phyloP scores from a whole-genome alignment of 352 stramenopile genomes.

The Plasmopara halstedii region DNA sequence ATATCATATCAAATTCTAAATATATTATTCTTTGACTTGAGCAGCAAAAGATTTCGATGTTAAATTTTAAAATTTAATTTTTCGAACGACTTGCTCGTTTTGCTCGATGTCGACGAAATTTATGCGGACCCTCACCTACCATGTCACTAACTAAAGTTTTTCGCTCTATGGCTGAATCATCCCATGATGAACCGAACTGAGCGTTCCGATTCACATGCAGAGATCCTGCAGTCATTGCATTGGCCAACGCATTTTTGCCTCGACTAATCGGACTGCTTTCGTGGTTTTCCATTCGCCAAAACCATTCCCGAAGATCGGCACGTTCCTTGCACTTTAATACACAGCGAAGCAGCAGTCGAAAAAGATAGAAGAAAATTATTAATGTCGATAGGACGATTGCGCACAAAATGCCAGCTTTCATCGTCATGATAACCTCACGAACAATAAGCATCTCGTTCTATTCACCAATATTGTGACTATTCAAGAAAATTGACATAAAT shows the following conservation, averaged over 20 bases:
- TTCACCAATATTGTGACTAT: slow-evolving; percentile 1
- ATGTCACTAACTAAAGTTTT: slow-evolving; percentile 71
- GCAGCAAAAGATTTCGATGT: neutral
- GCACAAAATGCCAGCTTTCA: slow-evolving; percentile 77
- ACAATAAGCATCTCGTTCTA: slow-evolving; percentile 77
- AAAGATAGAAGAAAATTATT: slow-evolving; percentile 69
- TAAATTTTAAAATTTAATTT: slow-evolving; percentile 17
- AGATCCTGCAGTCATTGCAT: slow-evolving; percentile 16
- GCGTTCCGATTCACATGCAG: slow-evolving; percentile 62
- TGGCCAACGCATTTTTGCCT: neutral
- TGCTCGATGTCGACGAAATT: slow-evolving; percentile 26
- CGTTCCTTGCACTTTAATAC: slow-evolving; percentile 62
- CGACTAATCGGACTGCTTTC: slow-evolving; percentile 4
- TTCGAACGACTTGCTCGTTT: slow-evolving; percentile 21
- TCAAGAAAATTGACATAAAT: neutral
- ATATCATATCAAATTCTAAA: no score
- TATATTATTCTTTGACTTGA: no score
- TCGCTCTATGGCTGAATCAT: slow-evolving; percentile 70
- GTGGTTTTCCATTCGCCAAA: slow-evolving; percentile 53
- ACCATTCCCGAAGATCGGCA: slow-evolving; percentile 68
- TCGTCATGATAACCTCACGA: slow-evolving; percentile 78
- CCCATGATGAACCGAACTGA: slow-evolving; percentile 70
- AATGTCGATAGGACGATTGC: slow-evolving; percentile 58
- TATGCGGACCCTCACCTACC: slow-evolving; percentile 31
- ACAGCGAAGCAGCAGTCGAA: slow-evolving; percentile 62